Base-by-base conservation (phyloP, 73 alveolate species). In the Stentor roeselii region DNA sequence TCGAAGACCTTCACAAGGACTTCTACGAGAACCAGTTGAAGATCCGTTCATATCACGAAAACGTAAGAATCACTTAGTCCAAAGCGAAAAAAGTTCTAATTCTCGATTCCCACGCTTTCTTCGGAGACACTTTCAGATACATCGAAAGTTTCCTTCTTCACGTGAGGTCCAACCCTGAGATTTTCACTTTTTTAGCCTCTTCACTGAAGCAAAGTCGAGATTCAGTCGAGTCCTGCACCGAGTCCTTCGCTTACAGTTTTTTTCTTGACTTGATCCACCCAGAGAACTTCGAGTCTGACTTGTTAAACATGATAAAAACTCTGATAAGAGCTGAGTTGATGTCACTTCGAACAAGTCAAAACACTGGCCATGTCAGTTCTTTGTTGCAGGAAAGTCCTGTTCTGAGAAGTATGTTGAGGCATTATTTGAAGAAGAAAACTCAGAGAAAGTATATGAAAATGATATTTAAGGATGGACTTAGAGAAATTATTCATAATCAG, bases 401-500 rank as follows among this genome's bases (percentile, higher is more conserved):
- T 21, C 41, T 67, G 34, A 21, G 41, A 67, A 67, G 34, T 21
- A 67, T 67, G 80, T 40, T 67, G 2, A 67, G n/a, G 1, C 80
- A 21, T 67, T 67, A 67, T 67, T 11, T 67, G 37, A 67, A 67
- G 37, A 67, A 40, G 34, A 67, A 34, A 67, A 67, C 21, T 32
- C 80, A 67, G 34, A 14, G n/a, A 21, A 67, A 67, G 37, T 67
- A 67, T 2, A 67, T 67, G 80, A 67, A 67, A 34, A 27, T 67
- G 42, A 40, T 67, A 32, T 67, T 67, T 67, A 67, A 67, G 34
- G 34, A 67, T 15, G 41, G 41, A 21, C 37, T 67, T 27, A 67
- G 80, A 67, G 80, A 67, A 30, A 67, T 67, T 34, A 67, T 67
- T 34, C 80, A 67, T 34, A 32, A 67, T 34, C 80, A 67, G 34